These are phyloP conservation scores for sunflower (Helianthus annuus) DNA, from an alignment of 129 eudicot genomes.

Conservation along the genomic window DNA sequence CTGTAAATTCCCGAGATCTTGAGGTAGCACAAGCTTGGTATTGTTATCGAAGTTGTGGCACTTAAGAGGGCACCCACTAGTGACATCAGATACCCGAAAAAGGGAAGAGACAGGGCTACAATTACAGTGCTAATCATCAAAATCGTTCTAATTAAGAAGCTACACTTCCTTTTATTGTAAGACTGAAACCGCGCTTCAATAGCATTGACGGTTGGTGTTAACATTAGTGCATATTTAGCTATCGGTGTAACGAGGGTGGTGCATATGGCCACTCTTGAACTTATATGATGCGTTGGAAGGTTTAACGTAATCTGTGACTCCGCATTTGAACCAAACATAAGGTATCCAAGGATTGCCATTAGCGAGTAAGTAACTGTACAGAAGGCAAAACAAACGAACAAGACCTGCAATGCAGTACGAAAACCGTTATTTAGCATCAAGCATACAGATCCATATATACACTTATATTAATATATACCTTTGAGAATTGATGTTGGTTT, in stretches of 20 bases:
- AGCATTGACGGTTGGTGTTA: conserved; percentile 61
- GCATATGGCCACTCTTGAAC: conserved; percentile 76
- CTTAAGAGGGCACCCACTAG: conserved; percentile 91
- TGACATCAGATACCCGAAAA: conserved; percentile 69
- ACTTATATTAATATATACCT: conserved; percentile 39
- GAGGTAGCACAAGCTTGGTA: conserved; percentile 81
- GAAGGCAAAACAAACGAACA: conserved; percentile 64
- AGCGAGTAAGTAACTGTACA: conserved; percentile 63
- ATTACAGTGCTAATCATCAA: conserved; percentile 61
- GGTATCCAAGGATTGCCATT: conserved; percentile 80
- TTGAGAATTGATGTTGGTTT: conserved; percentile 59
- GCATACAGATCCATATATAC: not conserved
- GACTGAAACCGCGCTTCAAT: conserved; percentile 56
- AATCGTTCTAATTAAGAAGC: conserved; percentile 52
- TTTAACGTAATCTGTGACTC: conserved; percentile 71
- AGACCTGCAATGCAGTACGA: conserved; percentile 57
- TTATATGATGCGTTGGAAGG: conserved; percentile 58
- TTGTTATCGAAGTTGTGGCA: conserved; percentile 57
- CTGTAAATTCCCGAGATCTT: conserved; percentile 58
- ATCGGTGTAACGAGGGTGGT: conserved; percentile 80
- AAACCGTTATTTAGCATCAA: not conserved
- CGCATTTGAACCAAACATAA: conserved; percentile 73
- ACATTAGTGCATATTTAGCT: conserved; percentile 83
- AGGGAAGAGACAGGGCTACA: conserved; percentile 68
- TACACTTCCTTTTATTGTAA: conserved; percentile 30